Conservation (phyloP, 345 rosid genomes). For the Luvunga scandens region DNA sequence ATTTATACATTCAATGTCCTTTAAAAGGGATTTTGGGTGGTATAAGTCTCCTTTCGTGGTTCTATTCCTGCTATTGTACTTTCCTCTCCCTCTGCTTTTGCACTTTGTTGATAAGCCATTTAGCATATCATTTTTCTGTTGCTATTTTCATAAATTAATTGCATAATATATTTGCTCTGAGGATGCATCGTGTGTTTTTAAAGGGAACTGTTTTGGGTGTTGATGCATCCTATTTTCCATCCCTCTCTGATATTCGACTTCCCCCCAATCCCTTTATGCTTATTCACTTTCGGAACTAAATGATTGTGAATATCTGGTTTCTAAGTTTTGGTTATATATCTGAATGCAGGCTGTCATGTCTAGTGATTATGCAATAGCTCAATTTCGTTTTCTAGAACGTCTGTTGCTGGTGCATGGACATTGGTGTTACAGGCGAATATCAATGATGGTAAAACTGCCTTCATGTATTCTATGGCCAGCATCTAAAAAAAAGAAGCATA, state of each 20-base stretch:
- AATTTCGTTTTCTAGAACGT: constrained; percentile 77
- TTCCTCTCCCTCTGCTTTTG: background rate
- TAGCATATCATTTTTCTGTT: background rate
- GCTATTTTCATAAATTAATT: background rate
- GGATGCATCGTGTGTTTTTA: background rate
- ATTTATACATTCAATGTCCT: background rate
- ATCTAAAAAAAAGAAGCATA: background rate
- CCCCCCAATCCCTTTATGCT: background rate
- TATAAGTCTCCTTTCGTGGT: background rate
- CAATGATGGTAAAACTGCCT: constrained; percentile 66
- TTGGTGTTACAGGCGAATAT: constrained; percentile 94
- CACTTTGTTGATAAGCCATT: background rate
- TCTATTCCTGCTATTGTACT: background rate
- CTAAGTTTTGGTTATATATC: constrained; percentile 8
- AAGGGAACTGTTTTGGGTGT: background rate
- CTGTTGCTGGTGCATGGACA: constrained; percentile 89
- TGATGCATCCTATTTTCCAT: background rate
- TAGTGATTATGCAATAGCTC: constrained; percentile 90
- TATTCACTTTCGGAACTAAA: background rate
- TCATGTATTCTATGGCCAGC: constrained; percentile 6
- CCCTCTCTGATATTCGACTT: background rate
- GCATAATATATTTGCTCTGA: background rate
- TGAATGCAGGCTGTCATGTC: constrained; percentile 87
- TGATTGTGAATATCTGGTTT: background rate
- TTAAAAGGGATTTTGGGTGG: background rate